Percentiles rank a stretch among this genome's conserved stretches.
Evolutionary conservation across 2,329 filamentous ascomycete species (phyloP).

Genomic region (Diplodia seriata): DNA sequence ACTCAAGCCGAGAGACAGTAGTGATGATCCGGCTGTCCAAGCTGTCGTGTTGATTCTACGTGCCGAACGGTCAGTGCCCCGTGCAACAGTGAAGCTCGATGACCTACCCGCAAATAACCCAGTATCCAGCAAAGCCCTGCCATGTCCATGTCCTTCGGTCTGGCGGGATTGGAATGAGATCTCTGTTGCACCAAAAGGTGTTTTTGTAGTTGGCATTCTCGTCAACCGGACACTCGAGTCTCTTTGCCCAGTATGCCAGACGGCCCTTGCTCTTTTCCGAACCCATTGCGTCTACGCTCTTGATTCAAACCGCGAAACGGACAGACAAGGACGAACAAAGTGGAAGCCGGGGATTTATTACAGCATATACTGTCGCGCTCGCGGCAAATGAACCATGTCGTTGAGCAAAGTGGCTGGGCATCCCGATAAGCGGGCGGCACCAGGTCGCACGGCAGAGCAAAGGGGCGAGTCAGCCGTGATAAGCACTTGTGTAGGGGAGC

Average conservation of each 20-base stretch:
- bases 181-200: conserved; percentile 31
- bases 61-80: background rate
- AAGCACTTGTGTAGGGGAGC: conserved; percentile 20
- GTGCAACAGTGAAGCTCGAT: background rate
- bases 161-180: conserved; percentile 28
- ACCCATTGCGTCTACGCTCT: conserved; percentile 13
- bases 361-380: conserved; percentile 11
- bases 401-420: conserved; percentile 13
- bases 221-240: conserved; percentile 31
- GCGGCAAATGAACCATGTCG: background rate
- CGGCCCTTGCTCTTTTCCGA: conserved; percentile 12
- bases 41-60: conserved; percentile 29
- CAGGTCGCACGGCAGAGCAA: conserved; percentile 13
- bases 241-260: conserved; percentile 29
- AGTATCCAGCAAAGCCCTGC: conserved; percentile 32
- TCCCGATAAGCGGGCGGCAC: conserved; percentile 25
- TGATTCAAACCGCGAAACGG: background rate
- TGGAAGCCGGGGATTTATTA: background rate
- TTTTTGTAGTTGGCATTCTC: conserved; percentile 27
- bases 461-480: conserved; percentile 23
- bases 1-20: conserved; percentile 39
- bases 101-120: conserved; percentile 24
- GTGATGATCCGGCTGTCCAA: conserved; percentile 30
- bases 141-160: conserved; percentile 29
- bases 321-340: background rate